Evolutionary conservation across 371 early-diverging fungal genomes (phyloP).

Genomic region (Mortierella sp.): DNA sequence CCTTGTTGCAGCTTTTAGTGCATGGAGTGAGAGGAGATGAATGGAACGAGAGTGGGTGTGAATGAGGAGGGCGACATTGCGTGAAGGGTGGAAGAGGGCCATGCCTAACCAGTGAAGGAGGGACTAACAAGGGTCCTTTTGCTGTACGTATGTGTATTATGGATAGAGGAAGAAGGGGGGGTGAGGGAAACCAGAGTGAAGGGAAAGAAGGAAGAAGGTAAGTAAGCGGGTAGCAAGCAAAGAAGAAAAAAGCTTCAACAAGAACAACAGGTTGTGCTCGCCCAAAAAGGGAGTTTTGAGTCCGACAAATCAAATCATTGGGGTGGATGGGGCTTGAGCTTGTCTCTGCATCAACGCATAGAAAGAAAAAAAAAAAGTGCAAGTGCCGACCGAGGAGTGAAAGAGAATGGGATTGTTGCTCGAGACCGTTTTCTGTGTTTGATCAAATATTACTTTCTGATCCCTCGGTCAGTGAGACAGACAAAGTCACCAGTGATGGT

Average conservation of each 20-base stretch:
- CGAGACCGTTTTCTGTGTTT: no score
- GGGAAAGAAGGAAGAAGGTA: not conserved
- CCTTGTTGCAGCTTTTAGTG: not conserved
- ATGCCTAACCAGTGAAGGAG: not conserved
- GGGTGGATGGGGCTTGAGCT: not conserved
- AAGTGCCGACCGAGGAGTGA: not conserved
- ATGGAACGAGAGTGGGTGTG: not conserved
- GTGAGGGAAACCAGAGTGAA: not conserved
- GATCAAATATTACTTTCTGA: no score
- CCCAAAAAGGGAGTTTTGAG: slow-evolving; percentile 5
- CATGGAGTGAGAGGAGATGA: not conserved
- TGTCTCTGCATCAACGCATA: not conserved
- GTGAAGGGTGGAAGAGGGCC: slow-evolving; percentile 3
- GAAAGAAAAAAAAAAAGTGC: no score
- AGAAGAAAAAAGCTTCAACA: not conserved
- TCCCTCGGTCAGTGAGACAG: no score
- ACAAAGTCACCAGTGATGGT: no score
- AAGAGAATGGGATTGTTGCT: no score
- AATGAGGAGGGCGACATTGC: slow-evolving; percentile 1
- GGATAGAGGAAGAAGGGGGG: not conserved
- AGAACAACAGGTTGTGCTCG: not conserved
- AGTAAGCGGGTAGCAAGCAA: not conserved
- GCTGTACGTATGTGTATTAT: not conserved
- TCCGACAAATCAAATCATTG: not conserved
- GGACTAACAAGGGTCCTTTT: slow-evolving; percentile 1